Evolutionary conservation across 352 stramenopile species (phyloP).

Genomic region (Phytophthora pini): DNA sequence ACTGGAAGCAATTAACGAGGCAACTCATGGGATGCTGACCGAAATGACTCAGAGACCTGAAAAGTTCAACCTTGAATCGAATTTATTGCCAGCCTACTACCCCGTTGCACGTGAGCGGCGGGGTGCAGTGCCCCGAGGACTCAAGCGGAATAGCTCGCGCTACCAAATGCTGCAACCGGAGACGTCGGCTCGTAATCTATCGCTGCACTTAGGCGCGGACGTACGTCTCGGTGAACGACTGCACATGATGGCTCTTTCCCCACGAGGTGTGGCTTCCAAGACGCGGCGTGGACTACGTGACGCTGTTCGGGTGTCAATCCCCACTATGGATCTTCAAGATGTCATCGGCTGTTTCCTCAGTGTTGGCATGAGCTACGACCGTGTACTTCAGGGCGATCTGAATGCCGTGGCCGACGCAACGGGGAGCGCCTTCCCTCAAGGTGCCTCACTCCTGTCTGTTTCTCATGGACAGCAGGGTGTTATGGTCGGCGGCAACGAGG

Average conservation of each 20-base stretch:
- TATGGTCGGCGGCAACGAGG: constrained; percentile 58
- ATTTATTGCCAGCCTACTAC: constrained; percentile 77
- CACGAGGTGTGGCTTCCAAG: constrained; percentile 58
- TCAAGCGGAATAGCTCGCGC: constrained; percentile 52
- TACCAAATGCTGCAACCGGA: constrained; percentile 82
- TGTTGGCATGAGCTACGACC: constrained; percentile 72
- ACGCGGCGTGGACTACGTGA: constrained; percentile 60
- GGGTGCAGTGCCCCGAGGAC: constrained; percentile 36
- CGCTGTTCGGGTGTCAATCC: constrained; percentile 58
- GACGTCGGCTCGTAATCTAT: constrained; percentile 53
- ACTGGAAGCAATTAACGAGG: constrained; percentile 76
- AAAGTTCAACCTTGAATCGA: constrained; percentile 71
- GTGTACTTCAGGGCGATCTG: constrained; percentile 72
- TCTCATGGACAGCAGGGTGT: constrained; percentile 81
- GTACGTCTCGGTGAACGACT: constrained; percentile 69
- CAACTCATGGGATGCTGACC: constrained; percentile 73
- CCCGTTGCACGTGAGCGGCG: constrained; percentile 63
- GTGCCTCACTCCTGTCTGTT: constrained; percentile 61
- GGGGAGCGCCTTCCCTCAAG: constrained; percentile 57
- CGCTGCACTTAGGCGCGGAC: constrained; percentile 59
- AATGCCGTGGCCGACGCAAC: constrained; percentile 62
- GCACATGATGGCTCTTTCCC: constrained; percentile 77
- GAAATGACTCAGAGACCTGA: constrained; percentile 66
- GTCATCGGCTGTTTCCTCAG: constrained; percentile 77
- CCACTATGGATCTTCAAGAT: constrained; percentile 58